These are phyloP conservation scores for Bipolaris cookei DNA, from an alignment of 2,329 filamentous ascomycete genomes.

Conservation along the genomic window DNA sequence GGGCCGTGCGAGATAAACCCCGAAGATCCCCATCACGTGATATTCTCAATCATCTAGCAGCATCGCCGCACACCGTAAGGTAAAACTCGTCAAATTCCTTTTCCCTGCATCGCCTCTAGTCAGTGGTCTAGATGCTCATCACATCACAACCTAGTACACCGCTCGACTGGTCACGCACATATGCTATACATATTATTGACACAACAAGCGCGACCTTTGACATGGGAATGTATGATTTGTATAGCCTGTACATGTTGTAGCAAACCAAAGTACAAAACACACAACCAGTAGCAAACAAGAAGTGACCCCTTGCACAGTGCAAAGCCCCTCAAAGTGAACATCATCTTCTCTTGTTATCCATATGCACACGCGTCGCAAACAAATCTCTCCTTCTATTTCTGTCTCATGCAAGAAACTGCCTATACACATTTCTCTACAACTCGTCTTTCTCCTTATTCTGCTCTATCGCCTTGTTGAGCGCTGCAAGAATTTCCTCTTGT, in stretches of 20 bases:
- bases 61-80: background rate
- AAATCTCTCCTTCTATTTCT: background rate
- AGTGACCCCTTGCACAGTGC: no score
- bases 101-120: background rate
- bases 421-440: constrained; percentile 29
- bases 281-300: no score
- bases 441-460: constrained; percentile 13
- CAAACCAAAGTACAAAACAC: background rate
- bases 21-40: background rate
- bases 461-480: constrained; percentile 52
- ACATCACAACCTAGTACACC: background rate
- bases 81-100: background rate
- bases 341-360: background rate
- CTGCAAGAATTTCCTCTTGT: constrained; percentile 55
- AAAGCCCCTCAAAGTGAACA: no score
- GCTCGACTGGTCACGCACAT: background rate
- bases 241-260: background rate
- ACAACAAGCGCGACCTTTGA: background rate
- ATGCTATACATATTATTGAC: background rate
- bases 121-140: background rate
- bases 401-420: background rate
- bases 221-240: background rate
- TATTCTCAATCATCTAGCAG: no score
- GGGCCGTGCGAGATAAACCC: background rate
- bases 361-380: background rate